phyloP scores from a whole-genome alignment of 768 basidiomycete genomes.

The Omphalotus guepiniiformis region DNA sequence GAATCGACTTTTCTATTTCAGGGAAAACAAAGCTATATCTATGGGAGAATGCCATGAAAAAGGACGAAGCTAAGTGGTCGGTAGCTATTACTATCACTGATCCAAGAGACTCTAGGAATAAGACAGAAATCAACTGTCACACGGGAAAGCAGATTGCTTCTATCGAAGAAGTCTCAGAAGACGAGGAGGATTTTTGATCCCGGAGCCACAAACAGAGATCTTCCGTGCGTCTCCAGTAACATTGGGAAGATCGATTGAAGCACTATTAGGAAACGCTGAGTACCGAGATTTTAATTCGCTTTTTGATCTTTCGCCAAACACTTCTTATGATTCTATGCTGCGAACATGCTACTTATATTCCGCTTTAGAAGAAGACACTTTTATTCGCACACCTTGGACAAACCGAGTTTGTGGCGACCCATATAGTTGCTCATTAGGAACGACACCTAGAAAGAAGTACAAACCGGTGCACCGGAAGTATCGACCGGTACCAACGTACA shows the following conservation, averaged over 20 bases:
- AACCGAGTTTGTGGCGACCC: no score
- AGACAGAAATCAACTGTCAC: neutral
- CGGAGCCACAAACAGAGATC: neutral
- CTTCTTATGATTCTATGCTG: neutral
- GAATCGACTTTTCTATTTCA: slow-evolving; percentile 7
- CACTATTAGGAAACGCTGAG: neutral
- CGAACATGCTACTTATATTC: no score
- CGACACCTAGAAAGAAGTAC: slow-evolving; percentile 13
- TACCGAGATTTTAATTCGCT: neutral
- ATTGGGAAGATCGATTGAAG: slow-evolving; percentile 3
- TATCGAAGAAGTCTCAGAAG: neutral
- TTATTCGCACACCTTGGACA: no score
- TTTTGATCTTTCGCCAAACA: neutral
- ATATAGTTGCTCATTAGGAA: no score
- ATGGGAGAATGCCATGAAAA: neutral
- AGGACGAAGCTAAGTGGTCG: no score
- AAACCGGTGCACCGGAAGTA: slow-evolving; percentile 25
- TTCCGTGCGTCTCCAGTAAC: neutral
- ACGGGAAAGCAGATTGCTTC: neutral
- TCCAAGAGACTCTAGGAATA: slow-evolving; percentile 3
- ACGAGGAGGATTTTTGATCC: neutral
- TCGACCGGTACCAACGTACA: slow-evolving; percentile 21
- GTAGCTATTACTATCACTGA: neutral
- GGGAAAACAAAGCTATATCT: neutral
- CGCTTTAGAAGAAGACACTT: no score